Conservation (phyloP, 371 early-diverging fungal genomes). For the Smittium culicis region DNA sequence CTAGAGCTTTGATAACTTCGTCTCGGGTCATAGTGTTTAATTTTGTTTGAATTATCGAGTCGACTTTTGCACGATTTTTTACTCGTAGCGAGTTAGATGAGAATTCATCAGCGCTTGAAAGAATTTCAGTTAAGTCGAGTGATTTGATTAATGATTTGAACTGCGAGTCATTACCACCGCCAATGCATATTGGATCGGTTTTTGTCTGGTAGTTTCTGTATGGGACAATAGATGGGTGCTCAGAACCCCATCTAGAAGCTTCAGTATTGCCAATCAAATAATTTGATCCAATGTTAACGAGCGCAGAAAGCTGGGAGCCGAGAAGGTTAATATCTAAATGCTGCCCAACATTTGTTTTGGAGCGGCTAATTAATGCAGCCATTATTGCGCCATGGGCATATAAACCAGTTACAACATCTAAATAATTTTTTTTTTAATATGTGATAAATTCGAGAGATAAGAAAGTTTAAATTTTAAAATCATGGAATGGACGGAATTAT, state of each 20-base stretch:
- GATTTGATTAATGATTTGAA: constrained; percentile 47
- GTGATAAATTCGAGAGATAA: too few relatives aligned
- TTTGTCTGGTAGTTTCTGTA: constrained; percentile 74
- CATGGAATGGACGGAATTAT: too few relatives aligned
- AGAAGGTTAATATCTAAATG: constrained; percentile 73
- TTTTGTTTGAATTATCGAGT: constrained; percentile 36
- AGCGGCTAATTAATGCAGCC: constrained; percentile 65
- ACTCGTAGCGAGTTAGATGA: constrained; percentile 57
- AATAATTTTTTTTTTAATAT: too few relatives aligned
- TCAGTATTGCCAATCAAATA: constrained; percentile 69
- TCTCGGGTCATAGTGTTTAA: constrained; percentile 38
- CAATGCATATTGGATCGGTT: constrained; percentile 73
- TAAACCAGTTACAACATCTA: constrained; percentile 63
- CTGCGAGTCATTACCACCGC: constrained; percentile 72
- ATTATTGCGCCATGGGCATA: constrained; percentile 78
- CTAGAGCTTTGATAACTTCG: constrained; percentile 49
- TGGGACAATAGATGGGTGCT: constrained; percentile 82
- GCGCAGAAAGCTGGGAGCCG: constrained; percentile 69
- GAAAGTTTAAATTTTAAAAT: too few relatives aligned
- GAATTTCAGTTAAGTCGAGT: constrained; percentile 38
- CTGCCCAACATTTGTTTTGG: constrained; percentile 53
- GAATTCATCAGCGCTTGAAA: constrained; percentile 35
- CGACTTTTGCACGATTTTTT: constrained; percentile 47
- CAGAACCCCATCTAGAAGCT: constrained; percentile 70
- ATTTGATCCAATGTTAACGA: constrained; percentile 78